Evolutionary conservation across 176 grass and related monocot species (phyloP).

Genomic region (Triticum aestivum): IWGSC_CS_RefSeq_v2.1 NC_057810.1:109435307-109435806

Average conservation of each 20-base stretch:
- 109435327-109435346: not conserved
- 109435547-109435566: slow-evolving; percentile 67
- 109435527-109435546: slow-evolving; percentile 60
- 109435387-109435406: not conserved
- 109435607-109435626: slow-evolving; percentile 53
- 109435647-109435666: slow-evolving; percentile 79
- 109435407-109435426: not conserved
- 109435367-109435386: not conserved
- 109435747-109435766: slow-evolving; percentile 74
- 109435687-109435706: slow-evolving; percentile 60
- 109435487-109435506: not conserved
- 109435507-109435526: slow-evolving; percentile 1
- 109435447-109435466: not conserved
- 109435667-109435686: slow-evolving; percentile 64
- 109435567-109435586: slow-evolving; percentile 46
- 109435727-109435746: slow-evolving; percentile 63
- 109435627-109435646: slow-evolving; percentile 56
- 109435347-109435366: not conserved
- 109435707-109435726: slow-evolving; percentile 76
- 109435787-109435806: slow-evolving; percentile 83
- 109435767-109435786: slow-evolving; percentile 88
- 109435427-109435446: not conserved
- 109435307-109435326: not conserved
- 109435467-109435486: not conserved
- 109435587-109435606: slow-evolving; percentile 68